Conservation (phyloP, 2,329 filamentous ascomycete genomes). For the Aspergillus melleus region DNA sequence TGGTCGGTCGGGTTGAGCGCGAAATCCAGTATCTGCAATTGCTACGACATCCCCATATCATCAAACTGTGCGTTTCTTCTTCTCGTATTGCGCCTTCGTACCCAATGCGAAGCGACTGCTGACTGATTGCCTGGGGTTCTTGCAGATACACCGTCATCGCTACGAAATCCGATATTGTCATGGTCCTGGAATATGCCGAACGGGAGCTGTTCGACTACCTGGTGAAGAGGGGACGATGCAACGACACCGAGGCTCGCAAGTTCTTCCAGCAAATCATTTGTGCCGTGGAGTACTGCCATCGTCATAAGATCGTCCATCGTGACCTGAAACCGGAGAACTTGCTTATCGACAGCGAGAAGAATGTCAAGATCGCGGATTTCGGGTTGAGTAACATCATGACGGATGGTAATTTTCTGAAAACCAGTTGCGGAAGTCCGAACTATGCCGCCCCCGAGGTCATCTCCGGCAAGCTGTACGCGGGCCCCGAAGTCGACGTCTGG, state of each 20-base stretch:
- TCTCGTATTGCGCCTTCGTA: neutral
- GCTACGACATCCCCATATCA: constrained; percentile 94
- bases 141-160: constrained; percentile 92
- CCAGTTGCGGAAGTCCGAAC: constrained; percentile 96
- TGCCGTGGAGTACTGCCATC: constrained; percentile 97
- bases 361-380: constrained; percentile 99
- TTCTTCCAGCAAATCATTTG: constrained; percentile 99
- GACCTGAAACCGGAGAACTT: constrained; percentile 97
- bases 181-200: constrained; percentile 97
- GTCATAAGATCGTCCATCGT: constrained; percentile 97
- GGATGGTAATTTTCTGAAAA: constrained; percentile 98
- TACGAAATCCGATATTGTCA: constrained; percentile 90
- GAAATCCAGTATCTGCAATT: constrained; percentile 98
- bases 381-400: constrained; percentile 99
- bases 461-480: constrained; percentile 94
- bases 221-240: constrained; percentile 87
- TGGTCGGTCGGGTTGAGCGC: constrained; percentile 95
- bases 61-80: constrained; percentile 75
- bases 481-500: constrained; percentile 94
- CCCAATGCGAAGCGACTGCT: constrained; percentile 11
- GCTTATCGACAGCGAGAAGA: constrained; percentile 88
- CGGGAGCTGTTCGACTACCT: constrained; percentile 98
- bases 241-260: constrained; percentile 86
- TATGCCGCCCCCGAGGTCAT: constrained; percentile 98
- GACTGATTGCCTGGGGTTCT: constrained; percentile 9